Conservation (phyloP, 2,329 filamentous ascomycete genomes). For the Paraphaeosphaeria minitans region DNA sequence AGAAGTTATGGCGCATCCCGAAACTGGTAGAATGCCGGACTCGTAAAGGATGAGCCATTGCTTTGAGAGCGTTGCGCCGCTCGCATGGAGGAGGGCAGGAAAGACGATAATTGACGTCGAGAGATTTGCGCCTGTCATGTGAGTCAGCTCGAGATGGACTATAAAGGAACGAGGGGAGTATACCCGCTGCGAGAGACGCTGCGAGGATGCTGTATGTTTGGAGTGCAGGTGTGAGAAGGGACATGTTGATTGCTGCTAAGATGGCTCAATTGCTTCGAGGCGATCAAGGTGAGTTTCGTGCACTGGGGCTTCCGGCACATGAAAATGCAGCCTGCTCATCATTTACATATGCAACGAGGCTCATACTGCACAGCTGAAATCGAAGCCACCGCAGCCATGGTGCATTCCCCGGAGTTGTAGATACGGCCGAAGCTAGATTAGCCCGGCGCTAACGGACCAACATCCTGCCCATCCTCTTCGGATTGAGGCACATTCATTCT, state of each 20-base stretch:
- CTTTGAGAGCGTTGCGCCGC: conserved; percentile 14
- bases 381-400: background rate
- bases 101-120: conserved; percentile 23
- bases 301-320: background rate
- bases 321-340: background rate
- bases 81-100: conserved; percentile 21
- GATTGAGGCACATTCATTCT: background rate
- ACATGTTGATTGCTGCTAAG: background rate
- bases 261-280: background rate
- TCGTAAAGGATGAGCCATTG: conserved; percentile 31
- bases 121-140: conserved; percentile 23
- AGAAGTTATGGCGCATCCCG: conserved; percentile 20
- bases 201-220: conserved; percentile 30
- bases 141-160: background rate
- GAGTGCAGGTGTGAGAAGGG: conserved; percentile 16
- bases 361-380: background rate
- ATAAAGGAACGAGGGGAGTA: background rate
- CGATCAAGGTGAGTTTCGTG: no score
- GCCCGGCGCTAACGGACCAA: background rate
- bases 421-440: background rate
- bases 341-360: background rate
- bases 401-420: background rate
- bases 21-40: conserved; percentile 24
- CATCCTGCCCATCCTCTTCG: background rate
- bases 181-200: conserved; percentile 24